Conservation (phyloP, 2,329 filamentous ascomycete genomes). For the Emericellopsis atlantica region DNA sequence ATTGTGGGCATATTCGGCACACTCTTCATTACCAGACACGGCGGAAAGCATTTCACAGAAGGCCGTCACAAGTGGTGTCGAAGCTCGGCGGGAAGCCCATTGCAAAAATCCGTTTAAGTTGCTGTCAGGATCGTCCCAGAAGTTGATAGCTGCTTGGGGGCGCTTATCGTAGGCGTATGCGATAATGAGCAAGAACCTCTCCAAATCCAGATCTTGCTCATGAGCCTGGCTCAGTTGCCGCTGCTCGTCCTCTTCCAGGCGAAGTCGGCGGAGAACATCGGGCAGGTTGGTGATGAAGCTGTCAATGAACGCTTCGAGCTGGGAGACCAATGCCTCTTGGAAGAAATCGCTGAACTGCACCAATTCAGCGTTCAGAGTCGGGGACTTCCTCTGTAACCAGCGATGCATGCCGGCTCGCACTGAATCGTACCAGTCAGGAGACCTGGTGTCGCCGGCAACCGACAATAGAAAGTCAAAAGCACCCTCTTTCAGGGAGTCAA, state of each 20-base stretch:
- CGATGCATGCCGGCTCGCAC: slow-evolving; percentile 71
- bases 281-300: slow-evolving; percentile 93
- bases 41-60: slow-evolving; percentile 95
- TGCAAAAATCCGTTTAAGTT: slow-evolving; percentile 91
- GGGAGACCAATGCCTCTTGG: slow-evolving; percentile 59
- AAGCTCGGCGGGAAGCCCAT: slow-evolving; percentile 91
- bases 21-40: slow-evolving; percentile 70
- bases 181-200: slow-evolving; percentile 85
- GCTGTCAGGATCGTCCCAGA: slow-evolving; percentile 87
- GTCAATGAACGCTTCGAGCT: slow-evolving; percentile 79
- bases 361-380: slow-evolving; percentile 53
- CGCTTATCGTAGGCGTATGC: slow-evolving; percentile 83
- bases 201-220: slow-evolving; percentile 62
- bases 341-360: slow-evolving; percentile 61
- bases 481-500: slow-evolving; percentile 71
- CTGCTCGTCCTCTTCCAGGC: slow-evolving; percentile 83
- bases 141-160: slow-evolving; percentile 71
- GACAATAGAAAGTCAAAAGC: slow-evolving; percentile 87
- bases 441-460: slow-evolving; percentile 68
- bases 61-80: slow-evolving; percentile 87
- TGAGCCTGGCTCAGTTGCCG: slow-evolving; percentile 53
- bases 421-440: slow-evolving; percentile 77
- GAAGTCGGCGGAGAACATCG: slow-evolving; percentile 75
- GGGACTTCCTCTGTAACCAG: slow-evolving; percentile 72
- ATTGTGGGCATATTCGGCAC: slow-evolving; percentile 72